These are phyloP conservation scores for Caloboletus inedulis DNA, from an alignment of 1,284 basidiomycete genomes.

Conservation along the genomic window DNA sequence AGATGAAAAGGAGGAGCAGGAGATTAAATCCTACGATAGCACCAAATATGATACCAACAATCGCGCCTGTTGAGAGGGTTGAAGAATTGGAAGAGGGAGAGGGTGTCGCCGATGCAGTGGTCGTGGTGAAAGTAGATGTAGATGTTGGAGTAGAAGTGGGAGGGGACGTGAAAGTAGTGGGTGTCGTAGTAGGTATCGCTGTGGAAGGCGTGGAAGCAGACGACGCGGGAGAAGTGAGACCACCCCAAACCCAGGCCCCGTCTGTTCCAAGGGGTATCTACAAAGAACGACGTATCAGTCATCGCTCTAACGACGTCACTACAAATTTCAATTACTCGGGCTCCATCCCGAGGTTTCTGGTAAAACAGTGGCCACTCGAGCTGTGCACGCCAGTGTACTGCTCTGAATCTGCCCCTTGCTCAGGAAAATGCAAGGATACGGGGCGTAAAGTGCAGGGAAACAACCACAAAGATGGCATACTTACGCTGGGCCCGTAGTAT, in stretches of 20 bases:
- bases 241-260: conserved; percentile 61
- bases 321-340: conserved; percentile 1
- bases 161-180: conserved; percentile 27
- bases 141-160: conserved; percentile 28
- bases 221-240: conserved; percentile 49
- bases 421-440: neutral
- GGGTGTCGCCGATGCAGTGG: conserved; percentile 30
- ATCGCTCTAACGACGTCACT: conserved; percentile 9
- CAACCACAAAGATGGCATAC: conserved; percentile 29
- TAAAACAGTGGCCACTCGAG: neutral
- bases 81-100: conserved; percentile 29
- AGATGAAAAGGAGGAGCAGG: conserved; percentile 49
- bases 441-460: neutral
- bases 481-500: conserved; percentile 71
- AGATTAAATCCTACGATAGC: conserved; percentile 38
- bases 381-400: neutral
- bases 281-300: conserved; percentile 20
- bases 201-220: conserved; percentile 26
- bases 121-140: conserved; percentile 24
- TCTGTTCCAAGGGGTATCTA: conserved; percentile 67
- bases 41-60: conserved; percentile 49
- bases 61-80: conserved; percentile 29
- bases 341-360: neutral
- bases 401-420: neutral
- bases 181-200: conserved; percentile 24